Evolutionary conservation across 305 asterid genomes (phyloP), one percentile per base, ranked within the genome.

Genomic region (Rubia peregrina): DNA sequence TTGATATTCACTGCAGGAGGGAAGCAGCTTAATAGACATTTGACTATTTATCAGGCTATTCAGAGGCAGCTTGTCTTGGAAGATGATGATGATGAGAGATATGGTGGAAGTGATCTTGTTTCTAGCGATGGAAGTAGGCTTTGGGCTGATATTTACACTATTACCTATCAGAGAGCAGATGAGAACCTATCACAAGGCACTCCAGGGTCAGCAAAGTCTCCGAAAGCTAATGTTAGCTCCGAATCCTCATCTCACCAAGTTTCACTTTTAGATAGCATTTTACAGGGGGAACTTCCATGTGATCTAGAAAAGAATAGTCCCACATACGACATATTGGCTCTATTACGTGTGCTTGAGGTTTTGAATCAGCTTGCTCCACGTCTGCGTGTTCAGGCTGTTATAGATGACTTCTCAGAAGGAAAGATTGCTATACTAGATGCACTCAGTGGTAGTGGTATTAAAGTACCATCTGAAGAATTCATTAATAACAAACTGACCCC

Each of bases 361-460:
- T 79, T 95, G 80, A 92, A 92, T 83, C 99, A 95, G 89, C 92
- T 95, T 73, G 94, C 98, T 5, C 97, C 94, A 0, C 88, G 92
- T 30, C 78, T 92, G 78, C 88, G 90, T 1, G 83, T 81, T 17
- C 92, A 87, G 80, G 78, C 86, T 48, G 77, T 72, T 70, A 76
- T 85, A 71, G 96, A 86, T 73, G 85, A 80, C 67, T 95, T 88
- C 57, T 79, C 99, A 13, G 96, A 90, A 78, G 97, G 98, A 30
- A 89, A 85, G 78, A 75, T 82, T 55, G 68, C 83, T 14, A 76
- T 76, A 67, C 79, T 95, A 42, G 89, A 87, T 80, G 91, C 81
- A 69, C 81, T 85, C 56, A 65, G 69, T 74, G 77, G 56, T 12
- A 62, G 77, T 73, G 91, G 90, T 62, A 82, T 80, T 55, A 90